Evolutionary conservation across 2,329 filamentous ascomycete genomes (phyloP), one percentile per base, ranked within the genome.

Genomic region (Pseudogymnoascus pannorum): DNA sequence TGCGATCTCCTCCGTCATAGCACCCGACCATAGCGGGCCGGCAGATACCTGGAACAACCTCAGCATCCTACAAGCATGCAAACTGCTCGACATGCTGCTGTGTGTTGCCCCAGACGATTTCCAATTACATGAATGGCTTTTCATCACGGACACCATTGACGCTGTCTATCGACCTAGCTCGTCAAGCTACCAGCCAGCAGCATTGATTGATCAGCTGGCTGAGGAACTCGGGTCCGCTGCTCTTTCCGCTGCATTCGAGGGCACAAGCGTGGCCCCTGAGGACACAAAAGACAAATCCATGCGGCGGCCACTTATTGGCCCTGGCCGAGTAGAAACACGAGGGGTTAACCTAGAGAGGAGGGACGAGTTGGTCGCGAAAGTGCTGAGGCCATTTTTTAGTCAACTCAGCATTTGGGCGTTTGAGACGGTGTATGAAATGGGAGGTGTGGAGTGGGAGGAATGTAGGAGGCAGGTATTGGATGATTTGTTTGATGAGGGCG

Each of bases 71-170:
- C 93, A 99, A 73, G 92, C 92, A 0, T 97, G 92, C 76, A 99
- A 97, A 72, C 81, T 99, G 2, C 81, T 99, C 3, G 94, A 99
- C 70, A 79, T 92, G 18, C 79, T 99, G n/a, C 82, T 97, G 12
- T 87, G 91, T 44, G 80, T 92, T 6, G 88, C 89, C 4, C 93
- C 92, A 0, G 94, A 99, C 67, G 94, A 99, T 72, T 99, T 97
- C 75, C 94, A 97, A 74, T 83, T 97, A n/a, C 88, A 96, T 69
- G 91, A 97, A 77, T 99, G 94, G 94, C 84, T 97, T 3, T 99
- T 96, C 73, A 87, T 99, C 61, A 96, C 92, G 1, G 94, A 99
- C 74, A 97, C 93, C 12, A 92, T 97, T 66, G 94, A 99, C 69
- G 92, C 94, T 1, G 89, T 99, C 33, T 96, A 99, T 74, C 86